Evolutionary conservation across 345 rosid species (phyloP), one percentile per base, ranked within the genome.

Genomic region (Rubroshorea leprosula): DNA sequence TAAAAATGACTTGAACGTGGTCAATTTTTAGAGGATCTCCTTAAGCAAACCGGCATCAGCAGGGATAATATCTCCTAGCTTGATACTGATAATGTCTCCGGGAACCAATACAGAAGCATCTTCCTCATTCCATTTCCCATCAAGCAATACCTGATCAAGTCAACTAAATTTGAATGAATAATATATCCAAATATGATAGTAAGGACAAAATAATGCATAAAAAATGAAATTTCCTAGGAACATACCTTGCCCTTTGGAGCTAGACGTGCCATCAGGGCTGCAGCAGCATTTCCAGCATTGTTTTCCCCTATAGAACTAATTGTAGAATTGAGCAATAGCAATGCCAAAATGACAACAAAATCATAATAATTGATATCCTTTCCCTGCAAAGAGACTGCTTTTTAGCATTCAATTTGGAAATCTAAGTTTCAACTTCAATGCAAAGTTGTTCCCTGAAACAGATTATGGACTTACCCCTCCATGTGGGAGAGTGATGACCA

Each of bases 251-350:
- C 77, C 75, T 84, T 86, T 45, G 81, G 91, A 76, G 98, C 98
- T 61, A 92, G 64, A 49, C 77, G 82, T 15, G 98, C 97, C 98
- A 89, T 89, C 21, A 92, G 95, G 4, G 96, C 79, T 5, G 85
- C 78, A 57, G 96, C 96, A 50, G 96, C 97, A 71, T 89, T 80
- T 20, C 96, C 97, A 47, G 97, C 97, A 61, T 89, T 92, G 74
- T 89, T 89, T 70, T 92, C 97, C 81, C 89, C 98, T 38, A 92
- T 73, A 54, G 89, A 92, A 69, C 97, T 92, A 69, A 89, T 86
- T 14, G 97, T 86, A 47, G 96, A 89, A 54, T 92, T 92, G 74
- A 92, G 84, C 35, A 92, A 9, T 58, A 92, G 75, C 46, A 92
- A 75, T 59, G 86, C 82, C 31, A 92, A 11, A 22, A 92, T 92